A percentile compares a stretch with the other conserved stretches of the same genome.
phyloP scores from a whole-genome alignment of 345 rosid genomes.

The Abelmoschus esculentus region DNA sequence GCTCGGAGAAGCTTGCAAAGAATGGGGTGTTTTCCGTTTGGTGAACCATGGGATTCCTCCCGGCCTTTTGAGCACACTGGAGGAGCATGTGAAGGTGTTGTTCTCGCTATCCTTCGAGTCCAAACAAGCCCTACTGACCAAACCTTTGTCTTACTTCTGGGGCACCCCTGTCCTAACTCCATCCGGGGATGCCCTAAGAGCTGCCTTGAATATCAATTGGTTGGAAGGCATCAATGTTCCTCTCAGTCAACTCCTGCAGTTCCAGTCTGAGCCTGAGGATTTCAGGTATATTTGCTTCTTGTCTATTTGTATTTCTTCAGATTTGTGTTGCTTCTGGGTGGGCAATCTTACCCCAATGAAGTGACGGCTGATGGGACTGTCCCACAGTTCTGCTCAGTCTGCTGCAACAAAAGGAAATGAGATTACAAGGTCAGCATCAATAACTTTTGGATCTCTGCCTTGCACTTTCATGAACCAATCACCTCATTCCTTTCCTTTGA shows the following conservation, averaged over 20 bases:
- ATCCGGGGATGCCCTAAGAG: conserved; percentile 45
- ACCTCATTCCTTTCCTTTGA: too few relatives aligned
- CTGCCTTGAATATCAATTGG: conserved; percentile 35
- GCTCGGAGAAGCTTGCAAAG: conserved; percentile 45
- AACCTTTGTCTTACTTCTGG: conserved; percentile 61
- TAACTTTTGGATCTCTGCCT: background rate
- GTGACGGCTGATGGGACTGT: conserved; percentile 9
- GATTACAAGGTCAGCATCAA: conserved; percentile 8
- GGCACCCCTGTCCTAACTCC: conserved; percentile 68
- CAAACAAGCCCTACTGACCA: conserved; percentile 28
- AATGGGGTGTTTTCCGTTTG: conserved; percentile 69
- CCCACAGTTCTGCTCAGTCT: background rate
- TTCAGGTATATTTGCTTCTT: conserved; percentile 42
- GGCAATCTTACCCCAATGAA: background rate
- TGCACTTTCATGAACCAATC: background rate
- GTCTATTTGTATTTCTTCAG: background rate
- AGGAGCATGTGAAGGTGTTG: conserved; percentile 30
- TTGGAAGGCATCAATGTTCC: conserved; percentile 66
- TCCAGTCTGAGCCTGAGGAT: conserved; percentile 14
- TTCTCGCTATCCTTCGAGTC: conserved; percentile 48
- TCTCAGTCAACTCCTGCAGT: conserved; percentile 34
- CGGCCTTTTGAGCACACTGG: conserved; percentile 27
- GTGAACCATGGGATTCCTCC: conserved; percentile 59
- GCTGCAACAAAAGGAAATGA: background rate
- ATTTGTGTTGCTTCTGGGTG: conserved; percentile 1